phyloP scores from a whole-genome alignment of 2,329 filamentous ascomycete species.

The Ramularia collo-cygni region DNA sequence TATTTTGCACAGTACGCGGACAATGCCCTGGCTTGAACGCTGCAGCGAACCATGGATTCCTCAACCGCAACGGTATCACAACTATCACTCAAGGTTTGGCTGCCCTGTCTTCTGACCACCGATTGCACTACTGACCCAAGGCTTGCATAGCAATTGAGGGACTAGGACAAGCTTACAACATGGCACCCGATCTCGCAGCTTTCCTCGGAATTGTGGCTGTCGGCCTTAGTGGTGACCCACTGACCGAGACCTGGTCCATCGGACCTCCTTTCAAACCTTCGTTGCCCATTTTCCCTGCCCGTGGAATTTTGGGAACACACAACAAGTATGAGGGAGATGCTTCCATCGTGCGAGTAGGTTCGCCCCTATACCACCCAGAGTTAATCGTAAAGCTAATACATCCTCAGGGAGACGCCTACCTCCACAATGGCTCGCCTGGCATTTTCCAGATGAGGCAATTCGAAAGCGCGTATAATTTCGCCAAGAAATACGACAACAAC shows the following conservation, averaged over 20 bases:
- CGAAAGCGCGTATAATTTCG: too few species aligned
- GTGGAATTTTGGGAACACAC: constrained; percentile 26
- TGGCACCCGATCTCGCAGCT: constrained; percentile 19
- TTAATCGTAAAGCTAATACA: too few species aligned
- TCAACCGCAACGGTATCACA: constrained; percentile 13
- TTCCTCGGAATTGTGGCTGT: constrained; percentile 27
- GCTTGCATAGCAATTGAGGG: constrained; percentile 9
- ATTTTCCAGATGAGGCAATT: constrained; percentile 14
- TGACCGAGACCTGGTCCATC: constrained; percentile 22
- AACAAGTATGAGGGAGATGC: constrained; percentile 32
- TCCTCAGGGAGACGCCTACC: constrained; percentile 23
- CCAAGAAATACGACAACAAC: too few species aligned
- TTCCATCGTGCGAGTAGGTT: constrained; percentile 21
- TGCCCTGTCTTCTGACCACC: not conserved
- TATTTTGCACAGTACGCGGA: too few species aligned
- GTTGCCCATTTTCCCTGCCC: constrained; percentile 14
- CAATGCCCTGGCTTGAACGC: too few species aligned
- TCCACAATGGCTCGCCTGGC: constrained; percentile 17
- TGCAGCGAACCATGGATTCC: not conserved
- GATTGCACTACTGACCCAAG: not conserved
- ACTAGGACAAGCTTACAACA: constrained; percentile 25
- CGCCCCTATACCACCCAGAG: too few species aligned
- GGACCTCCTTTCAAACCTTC: constrained; percentile 15
- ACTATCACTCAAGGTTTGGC: constrained; percentile 18
- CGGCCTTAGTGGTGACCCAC: constrained; percentile 15